Percentiles rank a stretch among this genome's conserved stretches.
Evolutionary conservation across 208 protist species (phyloP).

Genomic region (Acanthamoeba triangularis): DNA sequence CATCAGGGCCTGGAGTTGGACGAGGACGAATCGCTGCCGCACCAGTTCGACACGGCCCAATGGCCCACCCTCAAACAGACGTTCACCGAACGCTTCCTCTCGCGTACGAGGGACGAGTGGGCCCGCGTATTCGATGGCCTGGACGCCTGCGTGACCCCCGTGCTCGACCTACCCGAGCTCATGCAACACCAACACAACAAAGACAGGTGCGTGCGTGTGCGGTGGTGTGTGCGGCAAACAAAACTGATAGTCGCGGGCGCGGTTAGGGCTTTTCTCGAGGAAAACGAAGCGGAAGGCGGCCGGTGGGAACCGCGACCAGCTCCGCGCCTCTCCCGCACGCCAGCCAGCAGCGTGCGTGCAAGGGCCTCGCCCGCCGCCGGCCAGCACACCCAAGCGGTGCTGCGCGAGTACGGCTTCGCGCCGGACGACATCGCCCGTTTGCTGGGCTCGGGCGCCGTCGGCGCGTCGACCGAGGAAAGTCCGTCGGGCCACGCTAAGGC

Average conservation of each 20-base stretch:
- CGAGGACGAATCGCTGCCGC: conserved; percentile 35
- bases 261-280: not conserved
- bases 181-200: conserved; percentile 75
- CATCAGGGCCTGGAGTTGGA: conserved; percentile 70
- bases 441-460: not conserved
- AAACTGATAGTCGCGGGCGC: not conserved
- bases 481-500: not conserved
- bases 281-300: not conserved
- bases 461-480: too few relatives aligned
- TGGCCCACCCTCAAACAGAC: conserved; percentile 77
- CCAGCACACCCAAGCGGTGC: conserved; percentile 7
- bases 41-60: conserved; percentile 69
- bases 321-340: conserved; percentile 70
- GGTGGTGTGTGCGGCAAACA: not conserved
- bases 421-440: not conserved
- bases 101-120: conserved; percentile 85
- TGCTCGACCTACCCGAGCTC: conserved; percentile 74
- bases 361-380: not conserved
- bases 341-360: not conserved
- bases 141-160: conserved; percentile 85
- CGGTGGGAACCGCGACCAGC: conserved; percentile 3
- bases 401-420: conserved; percentile 37
- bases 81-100: conserved; percentile 78
- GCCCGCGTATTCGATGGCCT: conserved; percentile 77
- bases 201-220: not conserved